Evolutionary conservation across 768 basidiomycete species (phyloP).

Genomic region (Myochromella boudieri): DNA sequence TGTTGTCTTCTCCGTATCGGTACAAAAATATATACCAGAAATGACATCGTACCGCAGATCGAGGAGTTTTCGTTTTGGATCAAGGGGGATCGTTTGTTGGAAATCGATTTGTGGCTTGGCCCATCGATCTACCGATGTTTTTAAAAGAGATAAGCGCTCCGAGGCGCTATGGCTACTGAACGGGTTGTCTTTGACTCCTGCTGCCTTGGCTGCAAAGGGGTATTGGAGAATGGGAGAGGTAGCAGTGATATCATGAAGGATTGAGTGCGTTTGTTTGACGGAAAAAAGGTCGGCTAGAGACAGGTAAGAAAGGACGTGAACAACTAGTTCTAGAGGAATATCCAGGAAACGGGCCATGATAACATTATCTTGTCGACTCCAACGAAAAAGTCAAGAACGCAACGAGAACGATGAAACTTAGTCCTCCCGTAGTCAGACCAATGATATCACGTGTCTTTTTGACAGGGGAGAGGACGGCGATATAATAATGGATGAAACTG

Average conservation of each 20-base stretch:
- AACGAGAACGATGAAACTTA: no score
- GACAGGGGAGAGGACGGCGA: no score
- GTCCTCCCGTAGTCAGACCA: no score
- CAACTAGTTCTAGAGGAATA: constrained; percentile 31
- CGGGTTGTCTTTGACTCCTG: constrained; percentile 30
- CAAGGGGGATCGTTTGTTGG: constrained; percentile 18
- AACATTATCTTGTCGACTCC: no score
- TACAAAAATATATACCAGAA: constrained; percentile 37
- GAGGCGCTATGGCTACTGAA: neutral
- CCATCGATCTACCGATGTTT: constrained; percentile 31
- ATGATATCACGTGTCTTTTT: no score
- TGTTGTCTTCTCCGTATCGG: constrained; percentile 21
- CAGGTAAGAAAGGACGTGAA: constrained; percentile 27
- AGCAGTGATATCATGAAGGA: constrained; percentile 24
- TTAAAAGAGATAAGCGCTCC: constrained; percentile 27
- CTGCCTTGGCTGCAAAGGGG: constrained; percentile 23
- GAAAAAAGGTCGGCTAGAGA: constrained; percentile 21
- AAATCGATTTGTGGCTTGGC: constrained; percentile 22
- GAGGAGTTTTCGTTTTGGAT: constrained; percentile 29
- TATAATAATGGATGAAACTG: no score
- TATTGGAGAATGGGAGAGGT: constrained; percentile 33
- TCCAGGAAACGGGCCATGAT: constrained; percentile 19
- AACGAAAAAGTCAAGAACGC: no score
- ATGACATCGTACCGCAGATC: constrained; percentile 40
- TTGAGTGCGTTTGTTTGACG: constrained; percentile 21